These are phyloP conservation scores for Cryptococcus wingfieldii DNA, from an alignment of 1,284 basidiomycete species.

Conservation along the genomic window DNA sequence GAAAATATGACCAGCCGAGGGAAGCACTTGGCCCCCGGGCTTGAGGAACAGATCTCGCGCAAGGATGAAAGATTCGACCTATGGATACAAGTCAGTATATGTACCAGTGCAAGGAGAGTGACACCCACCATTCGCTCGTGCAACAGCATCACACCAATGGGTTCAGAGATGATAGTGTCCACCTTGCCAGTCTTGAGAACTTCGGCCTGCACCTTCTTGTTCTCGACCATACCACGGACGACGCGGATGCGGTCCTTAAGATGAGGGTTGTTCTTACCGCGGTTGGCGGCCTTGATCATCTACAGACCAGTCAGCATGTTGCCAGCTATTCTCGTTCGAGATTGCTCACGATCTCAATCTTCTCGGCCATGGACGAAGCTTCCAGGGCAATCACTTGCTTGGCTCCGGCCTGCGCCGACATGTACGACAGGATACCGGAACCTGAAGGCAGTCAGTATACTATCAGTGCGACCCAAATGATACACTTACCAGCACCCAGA, in stretches of 20 bases:
- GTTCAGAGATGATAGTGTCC: conserved; percentile 55
- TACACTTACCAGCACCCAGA: conserved; percentile 49
- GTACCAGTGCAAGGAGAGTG: not conserved
- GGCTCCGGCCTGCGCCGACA: conserved; percentile 53
- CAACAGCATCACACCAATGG: conserved; percentile 53
- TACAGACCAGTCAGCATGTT: conserved; percentile 10
- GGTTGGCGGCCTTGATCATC: conserved; percentile 45
- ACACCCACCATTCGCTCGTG: conserved; percentile 53
- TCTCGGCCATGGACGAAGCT: conserved; percentile 53
- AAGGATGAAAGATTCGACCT: conserved; percentile 52
- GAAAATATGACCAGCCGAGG: conserved; percentile 51
- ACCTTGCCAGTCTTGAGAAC: conserved; percentile 45
- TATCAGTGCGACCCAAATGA: not conserved
- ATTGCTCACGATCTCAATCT: conserved; percentile 47
- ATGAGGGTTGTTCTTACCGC: conserved; percentile 37
- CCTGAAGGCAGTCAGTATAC: conserved; percentile 29
- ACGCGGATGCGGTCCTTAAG: conserved; percentile 37
- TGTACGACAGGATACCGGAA: conserved; percentile 53
- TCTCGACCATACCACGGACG: conserved; percentile 46
- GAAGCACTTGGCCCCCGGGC: conserved; percentile 51
- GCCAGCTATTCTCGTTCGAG: not conserved
- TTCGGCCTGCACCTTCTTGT: conserved; percentile 34
- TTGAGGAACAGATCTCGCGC: conserved; percentile 52
- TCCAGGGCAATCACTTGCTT: conserved; percentile 52
- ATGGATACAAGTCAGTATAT: not conserved